Conservation (phyloP, 106 monocot species). For the Agapanthus africanus region DNA sequence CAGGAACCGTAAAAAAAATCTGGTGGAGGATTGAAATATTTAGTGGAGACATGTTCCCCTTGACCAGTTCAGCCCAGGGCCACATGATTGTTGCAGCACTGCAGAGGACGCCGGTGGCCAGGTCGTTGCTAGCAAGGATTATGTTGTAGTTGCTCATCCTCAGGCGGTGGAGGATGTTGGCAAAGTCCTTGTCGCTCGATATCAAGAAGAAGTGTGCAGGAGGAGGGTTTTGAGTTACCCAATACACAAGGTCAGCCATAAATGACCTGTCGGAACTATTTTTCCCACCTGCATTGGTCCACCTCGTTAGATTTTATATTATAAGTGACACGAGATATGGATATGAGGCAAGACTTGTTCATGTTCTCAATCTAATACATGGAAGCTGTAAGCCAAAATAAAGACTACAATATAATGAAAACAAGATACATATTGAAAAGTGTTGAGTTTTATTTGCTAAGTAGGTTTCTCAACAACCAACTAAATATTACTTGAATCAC, state of each 20-base stretch:
- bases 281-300: conserved; percentile 59
- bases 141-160: conserved; percentile 98
- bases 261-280: conserved; percentile 71
- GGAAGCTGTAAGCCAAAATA: no score
- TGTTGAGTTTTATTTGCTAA: no score
- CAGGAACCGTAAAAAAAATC: conserved; percentile 83
- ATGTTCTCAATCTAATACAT: neutral
- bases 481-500: no score
- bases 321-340: neutral
- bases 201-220: conserved; percentile 94
- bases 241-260: conserved; percentile 75
- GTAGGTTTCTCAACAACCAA: no score
- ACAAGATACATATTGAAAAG: neutral
- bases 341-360: neutral
- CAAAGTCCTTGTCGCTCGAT: conserved; percentile 80
- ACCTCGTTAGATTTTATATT: neutral
- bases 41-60: conserved; percentile 38
- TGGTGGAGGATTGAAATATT: conserved; percentile 79
- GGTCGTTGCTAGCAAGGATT: conserved; percentile 49
- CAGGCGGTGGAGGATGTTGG: conserved; percentile 71
- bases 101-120: conserved; percentile 38
- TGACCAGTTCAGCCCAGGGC: conserved; percentile 64
- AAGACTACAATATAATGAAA: neutral
- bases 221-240: conserved; percentile 87
- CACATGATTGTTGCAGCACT: conserved; percentile 89